Base-by-base conservation (phyloP, 495 filamentous ascomycete genomes). In the Zalerion maritima region DNA sequence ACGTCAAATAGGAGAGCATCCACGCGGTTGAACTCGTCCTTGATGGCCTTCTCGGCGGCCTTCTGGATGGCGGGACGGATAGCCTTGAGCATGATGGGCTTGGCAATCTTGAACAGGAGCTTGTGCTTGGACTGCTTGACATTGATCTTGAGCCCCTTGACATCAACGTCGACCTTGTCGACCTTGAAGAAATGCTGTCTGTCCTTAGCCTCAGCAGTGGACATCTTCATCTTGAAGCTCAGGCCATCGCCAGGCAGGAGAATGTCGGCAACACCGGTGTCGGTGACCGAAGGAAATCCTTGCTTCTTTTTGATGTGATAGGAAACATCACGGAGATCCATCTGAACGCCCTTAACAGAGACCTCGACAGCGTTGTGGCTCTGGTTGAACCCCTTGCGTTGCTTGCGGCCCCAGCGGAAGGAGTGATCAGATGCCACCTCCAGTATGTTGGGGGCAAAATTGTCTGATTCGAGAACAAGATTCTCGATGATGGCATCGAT, bases 251-350 rank as follows among this genome's bases (percentile, higher is more conserved):
- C 89, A 20, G 77, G 81, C 26, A 97, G 69, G 55, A 81, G 74
- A 48, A 97, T 77, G 45, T 96, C 83, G 62, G 81, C 81, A 17
- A 97, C 57, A 56, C 89, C 89, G 3, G 68, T 78, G 45, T 97
- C 89, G 26, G 72, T 85, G 49, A 97, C 62, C 8, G 79, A 71
- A 2, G 87, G 91, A 64, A 94, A 94, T 24, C 91, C 91, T 48
- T 91, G 64, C 67, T 97, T 97, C 58, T 76, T 79, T 56, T 91
- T 85, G 61, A 97, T 67, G 52, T 94, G 87, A 63, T 91, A 97
- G 60, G 76, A 79, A 29, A 97, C 80, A 52, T 96, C 89, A 39
- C 69, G 63, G 43, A 87, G 53, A 37, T 86, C 81, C 66, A 79
- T 79, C 58, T 97, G 89, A 29, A 96, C 70, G 12, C 86, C 85